A percentile compares a stretch with the other conserved stretches of the same genome.
phyloP scores from a whole-genome alignment of 2,329 filamentous ascomycete species.

The Tolypocladium tropicale region DNA sequence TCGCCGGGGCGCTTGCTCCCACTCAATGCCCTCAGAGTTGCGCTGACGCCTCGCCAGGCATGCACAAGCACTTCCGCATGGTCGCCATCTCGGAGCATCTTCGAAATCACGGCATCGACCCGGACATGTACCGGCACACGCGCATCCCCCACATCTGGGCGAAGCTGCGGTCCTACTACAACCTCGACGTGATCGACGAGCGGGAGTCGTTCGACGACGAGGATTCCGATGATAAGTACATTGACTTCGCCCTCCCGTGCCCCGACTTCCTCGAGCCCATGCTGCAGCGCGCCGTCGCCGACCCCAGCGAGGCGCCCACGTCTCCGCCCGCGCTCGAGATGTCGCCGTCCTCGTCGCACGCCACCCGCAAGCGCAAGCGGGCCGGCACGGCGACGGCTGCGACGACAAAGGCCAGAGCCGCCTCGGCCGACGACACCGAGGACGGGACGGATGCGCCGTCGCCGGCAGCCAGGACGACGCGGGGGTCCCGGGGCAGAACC shows the following conservation, averaged over 20 bases:
- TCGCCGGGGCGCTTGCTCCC: neutral
- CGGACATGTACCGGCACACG: constrained; percentile 63
- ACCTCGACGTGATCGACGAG: constrained; percentile 77
- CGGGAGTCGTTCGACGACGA: constrained; percentile 60
- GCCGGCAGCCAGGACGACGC: constrained; percentile 25
- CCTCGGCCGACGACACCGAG: constrained; percentile 39
- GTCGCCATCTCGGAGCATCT: constrained; percentile 74
- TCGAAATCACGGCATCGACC: constrained; percentile 69
- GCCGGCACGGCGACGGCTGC: constrained; percentile 11
- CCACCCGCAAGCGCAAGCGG: constrained; percentile 35
- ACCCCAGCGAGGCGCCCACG: constrained; percentile 35
- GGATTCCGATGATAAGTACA: constrained; percentile 48
- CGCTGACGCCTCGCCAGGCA: constrained; percentile 39
- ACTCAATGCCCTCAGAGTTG: neutral
- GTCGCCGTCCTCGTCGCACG: constrained; percentile 18
- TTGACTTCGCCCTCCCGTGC: constrained; percentile 53
- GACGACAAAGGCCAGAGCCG: constrained; percentile 23
- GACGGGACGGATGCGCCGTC: constrained; percentile 30
- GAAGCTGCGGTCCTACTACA: constrained; percentile 76
- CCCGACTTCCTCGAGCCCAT: constrained; percentile 36
- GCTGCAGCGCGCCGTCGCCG: constrained; percentile 32
- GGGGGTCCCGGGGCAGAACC: constrained; percentile 33
- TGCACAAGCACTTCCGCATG: constrained; percentile 92
- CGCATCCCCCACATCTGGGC: constrained; percentile 86
- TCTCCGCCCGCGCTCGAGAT: constrained; percentile 36